Evolutionary conservation across 441 rosid genomes (phyloP), one percentile per base, ranked within the genome.

Genomic region (Raphanus hybrid): DNA sequence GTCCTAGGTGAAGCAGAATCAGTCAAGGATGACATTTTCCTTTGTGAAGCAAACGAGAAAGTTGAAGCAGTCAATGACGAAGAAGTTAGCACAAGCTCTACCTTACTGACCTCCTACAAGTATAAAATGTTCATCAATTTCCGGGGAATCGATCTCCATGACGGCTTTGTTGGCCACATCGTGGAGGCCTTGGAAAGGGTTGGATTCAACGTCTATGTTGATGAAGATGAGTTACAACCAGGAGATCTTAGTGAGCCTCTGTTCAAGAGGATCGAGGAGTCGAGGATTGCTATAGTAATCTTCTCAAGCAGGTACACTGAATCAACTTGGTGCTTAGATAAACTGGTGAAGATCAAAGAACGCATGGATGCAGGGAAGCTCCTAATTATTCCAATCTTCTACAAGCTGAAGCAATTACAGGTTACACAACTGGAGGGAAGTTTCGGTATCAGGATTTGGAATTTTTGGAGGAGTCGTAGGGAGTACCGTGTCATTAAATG

Each of bases 331-430:
- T 64, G 63, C 52, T 62, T 73, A 52, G 7, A 73, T 2, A 32
- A 73, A 0, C 69, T 73, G 50, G 39, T 73, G 48, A 72, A 61
- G 62, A 62, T 72, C 35, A 62, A 61, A 34, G 76, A 72, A 45
- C 1, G 20, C 16, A 52, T 50, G 50, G 62, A 64, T 0, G n/a
- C 12, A 64, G 69, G 76, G 0, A 64, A 64, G 1, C 76, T 73
- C 14, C 0, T 1, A 6, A 12, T 64, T 48, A 8, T 73, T 64
- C 76, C 76, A 63, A 32, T 63, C 61, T 73, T 64, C 76, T 64
- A 73, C 70, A 73, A 50, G 15, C 14, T 73, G 23, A 0, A 73
- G 52, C 70, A 11, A 32, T 32, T 3, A 3, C 2, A 62, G 11
- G 76, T 73, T 12, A 34, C 1, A 34, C 50, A 48, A 15, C 69